These are phyloP conservation scores for Nakazawaea ernobii DNA, from an alignment of 805 yeast species.

Conservation along the genomic window DNA sequence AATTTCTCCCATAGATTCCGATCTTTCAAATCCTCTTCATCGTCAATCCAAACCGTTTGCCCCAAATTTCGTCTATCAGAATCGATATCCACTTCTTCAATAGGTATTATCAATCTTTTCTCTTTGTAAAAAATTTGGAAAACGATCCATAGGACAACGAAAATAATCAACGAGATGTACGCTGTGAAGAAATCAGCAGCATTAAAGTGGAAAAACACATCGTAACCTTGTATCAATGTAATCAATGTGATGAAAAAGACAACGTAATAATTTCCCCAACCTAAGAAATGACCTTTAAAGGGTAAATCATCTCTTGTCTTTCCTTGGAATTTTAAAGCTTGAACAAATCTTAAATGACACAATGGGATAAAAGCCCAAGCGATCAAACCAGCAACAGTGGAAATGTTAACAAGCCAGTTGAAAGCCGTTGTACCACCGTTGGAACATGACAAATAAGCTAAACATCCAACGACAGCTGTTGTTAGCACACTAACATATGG, in stretches of 20 bases:
- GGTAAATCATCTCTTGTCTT: constrained; percentile 67
- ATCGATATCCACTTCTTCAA: constrained; percentile 63
- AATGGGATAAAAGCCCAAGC: constrained; percentile 65
- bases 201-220: constrained; percentile 45
- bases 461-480: constrained; percentile 56
- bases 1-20: constrained; percentile 47
- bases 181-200: constrained; percentile 64
- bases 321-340: constrained; percentile 53
- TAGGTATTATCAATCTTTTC: constrained; percentile 39
- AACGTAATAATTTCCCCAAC: constrained; percentile 61
- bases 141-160: constrained; percentile 46
- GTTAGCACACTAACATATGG: constrained; percentile 52
- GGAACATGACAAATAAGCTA: constrained; percentile 58
- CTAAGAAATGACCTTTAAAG: constrained; percentile 65
- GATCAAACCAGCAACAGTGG: constrained; percentile 70
- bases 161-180: constrained; percentile 60
- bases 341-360: constrained; percentile 66
- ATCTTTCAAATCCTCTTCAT: constrained; percentile 26
- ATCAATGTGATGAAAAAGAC: constrained; percentile 46
- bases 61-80: constrained; percentile 61
- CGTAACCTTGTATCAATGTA: constrained; percentile 54
- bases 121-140: constrained; percentile 49
- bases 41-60: constrained; percentile 42
- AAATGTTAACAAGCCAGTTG: constrained; percentile 55
- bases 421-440: constrained; percentile 45